phyloP scores from a whole-genome alignment of 495 filamentous ascomycete genomes.

The Penicillium coprophilum region DNA sequence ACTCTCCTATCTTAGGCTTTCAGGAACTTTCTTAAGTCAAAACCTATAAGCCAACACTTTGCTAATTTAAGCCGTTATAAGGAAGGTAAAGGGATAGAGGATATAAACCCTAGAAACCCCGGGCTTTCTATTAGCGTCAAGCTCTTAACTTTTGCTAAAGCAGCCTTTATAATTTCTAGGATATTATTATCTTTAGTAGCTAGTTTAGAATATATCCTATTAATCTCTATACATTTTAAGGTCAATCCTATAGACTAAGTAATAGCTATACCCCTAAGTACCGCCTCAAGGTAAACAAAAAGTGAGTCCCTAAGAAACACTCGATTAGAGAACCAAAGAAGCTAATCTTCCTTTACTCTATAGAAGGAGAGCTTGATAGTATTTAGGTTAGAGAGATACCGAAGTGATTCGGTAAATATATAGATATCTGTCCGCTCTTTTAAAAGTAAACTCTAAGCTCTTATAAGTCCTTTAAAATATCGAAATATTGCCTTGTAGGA shows the following conservation, averaged over 20 bases:
- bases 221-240: constrained; percentile 5
- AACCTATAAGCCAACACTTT: constrained; percentile 11
- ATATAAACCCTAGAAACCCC: neutral
- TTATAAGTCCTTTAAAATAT: constrained; percentile 7
- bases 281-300: constrained; percentile 1
- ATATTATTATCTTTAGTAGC: neutral
- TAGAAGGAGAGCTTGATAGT: constrained; percentile 6
- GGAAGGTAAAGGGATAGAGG: constrained; percentile 4
- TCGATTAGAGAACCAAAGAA: constrained; percentile 10
- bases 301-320: constrained; percentile 6
- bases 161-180: neutral
- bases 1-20: neutral
- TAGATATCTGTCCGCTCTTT: constrained; percentile 3
- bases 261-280: neutral
- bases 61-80: constrained; percentile 2
- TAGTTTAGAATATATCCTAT: constrained; percentile 4
- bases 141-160: neutral
- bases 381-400: neutral
- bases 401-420: neutral
- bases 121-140: constrained; percentile 7
- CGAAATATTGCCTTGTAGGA: constrained; percentile 9
- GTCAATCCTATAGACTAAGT: neutral
- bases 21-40: neutral
- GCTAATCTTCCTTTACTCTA: constrained; percentile 6
- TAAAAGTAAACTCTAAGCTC: constrained; percentile 1